phyloP scores from a whole-genome alignment of 2,329 filamentous ascomycete species.

The Ascochyta fabae region DNA sequence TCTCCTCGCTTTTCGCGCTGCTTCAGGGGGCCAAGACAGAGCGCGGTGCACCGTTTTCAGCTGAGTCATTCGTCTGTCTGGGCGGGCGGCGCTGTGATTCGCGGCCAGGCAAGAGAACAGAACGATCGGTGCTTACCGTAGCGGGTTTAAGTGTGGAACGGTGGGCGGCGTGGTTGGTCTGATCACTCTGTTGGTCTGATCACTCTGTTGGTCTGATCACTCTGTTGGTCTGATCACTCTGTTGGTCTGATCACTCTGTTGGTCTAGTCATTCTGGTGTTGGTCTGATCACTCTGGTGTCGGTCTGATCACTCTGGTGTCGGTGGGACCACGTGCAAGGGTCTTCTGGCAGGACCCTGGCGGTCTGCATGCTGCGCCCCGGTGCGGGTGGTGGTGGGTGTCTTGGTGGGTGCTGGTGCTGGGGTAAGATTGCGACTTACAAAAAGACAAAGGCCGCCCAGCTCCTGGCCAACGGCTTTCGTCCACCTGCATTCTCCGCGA shows the following conservation, averaged over 20 bases:
- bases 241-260: too few species aligned
- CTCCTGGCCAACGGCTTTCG: neutral
- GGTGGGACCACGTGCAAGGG: slow-evolving; percentile 9
- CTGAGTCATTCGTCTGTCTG: neutral
- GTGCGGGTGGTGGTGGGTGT: neutral
- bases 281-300: neutral
- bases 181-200: too few species aligned
- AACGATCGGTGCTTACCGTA: slow-evolving; percentile 2
- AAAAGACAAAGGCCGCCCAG: slow-evolving; percentile 1
- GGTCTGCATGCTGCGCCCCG: slow-evolving; percentile 5
- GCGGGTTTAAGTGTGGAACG: neutral
- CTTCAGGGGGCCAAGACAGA: neutral
- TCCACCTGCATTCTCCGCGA: neutral
- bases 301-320: slow-evolving; percentile 2
- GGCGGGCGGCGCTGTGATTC: neutral
- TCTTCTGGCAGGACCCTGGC: slow-evolving; percentile 5
- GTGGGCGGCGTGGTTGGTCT: neutral
- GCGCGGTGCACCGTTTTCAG: neutral
- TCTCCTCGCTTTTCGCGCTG: slow-evolving; percentile 6
- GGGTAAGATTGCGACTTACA: slow-evolving; percentile 16
- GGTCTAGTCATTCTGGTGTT: too few species aligned
- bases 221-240: too few species aligned
- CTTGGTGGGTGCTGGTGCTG: slow-evolving; percentile 1
- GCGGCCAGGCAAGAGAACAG: neutral
- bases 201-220: too few species aligned